These are phyloP conservation scores for Massarina eburnea DNA, from an alignment of 2,329 filamentous ascomycete genomes.

Conservation along the genomic window DNA sequence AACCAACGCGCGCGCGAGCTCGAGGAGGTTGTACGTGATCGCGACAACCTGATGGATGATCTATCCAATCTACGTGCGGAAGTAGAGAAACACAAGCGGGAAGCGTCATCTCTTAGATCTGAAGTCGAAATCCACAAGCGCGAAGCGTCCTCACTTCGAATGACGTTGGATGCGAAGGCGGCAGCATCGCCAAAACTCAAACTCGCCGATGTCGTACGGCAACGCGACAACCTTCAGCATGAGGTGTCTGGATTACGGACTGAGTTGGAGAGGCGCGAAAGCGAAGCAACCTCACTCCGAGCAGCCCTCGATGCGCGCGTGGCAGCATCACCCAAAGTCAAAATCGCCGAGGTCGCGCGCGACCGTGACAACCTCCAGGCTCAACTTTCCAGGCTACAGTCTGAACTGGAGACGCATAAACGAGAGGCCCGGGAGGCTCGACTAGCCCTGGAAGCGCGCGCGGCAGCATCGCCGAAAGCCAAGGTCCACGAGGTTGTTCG, in stretches of 20 bases:
- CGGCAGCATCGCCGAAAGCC: background rate
- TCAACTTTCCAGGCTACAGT: background rate
- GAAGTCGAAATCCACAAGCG: constrained; percentile 19
- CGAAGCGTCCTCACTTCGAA: background rate
- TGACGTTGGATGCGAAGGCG: background rate
- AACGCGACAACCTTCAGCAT: background rate
- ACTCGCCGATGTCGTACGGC: background rate
- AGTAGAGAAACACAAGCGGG: constrained; percentile 12
- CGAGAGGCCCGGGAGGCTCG: background rate
- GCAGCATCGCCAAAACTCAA: background rate
- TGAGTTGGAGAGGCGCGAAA: background rate
- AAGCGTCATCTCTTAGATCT: constrained; percentile 3
- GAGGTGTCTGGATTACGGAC: background rate
- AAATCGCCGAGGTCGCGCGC: background rate
- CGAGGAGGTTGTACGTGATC: constrained; percentile 37
- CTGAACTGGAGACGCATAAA: background rate
- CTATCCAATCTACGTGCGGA: constrained; percentile 32
- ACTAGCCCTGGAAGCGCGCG: background rate
- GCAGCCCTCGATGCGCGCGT: background rate
- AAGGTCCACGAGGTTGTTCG: constrained; percentile 38
- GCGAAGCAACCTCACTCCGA: background rate
- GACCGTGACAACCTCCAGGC: background rate
- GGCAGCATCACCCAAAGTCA: background rate
- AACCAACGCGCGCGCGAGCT: constrained; percentile 21
- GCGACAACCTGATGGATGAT: constrained; percentile 33